These are phyloP conservation scores for Podila verticillata DNA, from an alignment of 192 early-diverging fungal genomes.

Conservation along the genomic window DNA sequence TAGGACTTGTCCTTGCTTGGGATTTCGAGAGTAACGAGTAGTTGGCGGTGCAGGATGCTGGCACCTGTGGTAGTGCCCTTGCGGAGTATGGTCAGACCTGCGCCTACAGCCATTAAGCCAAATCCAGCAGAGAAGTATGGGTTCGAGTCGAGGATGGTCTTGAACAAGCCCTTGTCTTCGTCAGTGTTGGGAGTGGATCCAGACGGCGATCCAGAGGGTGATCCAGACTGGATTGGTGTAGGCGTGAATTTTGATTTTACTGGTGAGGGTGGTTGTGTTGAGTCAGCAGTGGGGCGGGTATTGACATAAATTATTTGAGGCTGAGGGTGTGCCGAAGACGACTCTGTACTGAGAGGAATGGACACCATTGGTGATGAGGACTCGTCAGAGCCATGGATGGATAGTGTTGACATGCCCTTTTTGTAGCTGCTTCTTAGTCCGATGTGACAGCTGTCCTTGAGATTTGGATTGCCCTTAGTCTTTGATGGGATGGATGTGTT, in stretches of 20 bases:
- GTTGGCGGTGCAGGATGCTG: conserved; percentile 74
- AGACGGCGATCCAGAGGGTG: not conserved
- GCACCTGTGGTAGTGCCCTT: conserved; percentile 75
- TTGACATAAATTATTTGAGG: not conserved
- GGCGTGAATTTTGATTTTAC: not conserved
- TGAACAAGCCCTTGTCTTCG: conserved; percentile 23
- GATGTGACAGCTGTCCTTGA: no score
- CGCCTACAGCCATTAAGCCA: conserved; percentile 90
- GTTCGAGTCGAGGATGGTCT: conserved; percentile 62
- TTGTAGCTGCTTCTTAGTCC: not conserved
- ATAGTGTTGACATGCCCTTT: not conserved
- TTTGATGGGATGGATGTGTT: no score
- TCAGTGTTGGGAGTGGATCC: not conserved
- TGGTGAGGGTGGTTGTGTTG: conserved; percentile 4
- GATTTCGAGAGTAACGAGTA: conserved; percentile 94
- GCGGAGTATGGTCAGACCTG: conserved; percentile 80
- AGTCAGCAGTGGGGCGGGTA: not conserved
- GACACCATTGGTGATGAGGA: not conserved
- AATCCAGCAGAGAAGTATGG: conserved; percentile 96
- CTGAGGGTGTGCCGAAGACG: not conserved
- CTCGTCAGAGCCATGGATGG: not conserved
- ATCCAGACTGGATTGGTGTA: not conserved
- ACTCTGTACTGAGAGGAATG: not conserved
- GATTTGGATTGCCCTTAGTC: no score
- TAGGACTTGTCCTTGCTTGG: conserved; percentile 94